Base-by-base conservation (phyloP, 306 rosid species). In the Pachyrhizus erosus region DNA sequence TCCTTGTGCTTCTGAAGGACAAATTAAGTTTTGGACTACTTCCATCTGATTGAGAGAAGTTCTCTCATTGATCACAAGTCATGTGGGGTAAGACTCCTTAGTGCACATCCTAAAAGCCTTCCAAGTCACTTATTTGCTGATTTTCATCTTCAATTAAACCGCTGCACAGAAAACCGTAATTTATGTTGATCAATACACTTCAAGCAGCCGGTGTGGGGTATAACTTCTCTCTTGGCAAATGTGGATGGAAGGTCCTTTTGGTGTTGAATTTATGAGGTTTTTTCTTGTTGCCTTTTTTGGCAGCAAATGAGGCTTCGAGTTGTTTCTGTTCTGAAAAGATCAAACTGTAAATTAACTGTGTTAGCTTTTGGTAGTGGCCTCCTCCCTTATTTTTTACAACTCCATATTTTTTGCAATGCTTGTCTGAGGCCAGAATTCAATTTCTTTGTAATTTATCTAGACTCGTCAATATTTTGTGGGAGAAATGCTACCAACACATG, bases 321-420 rank as follows among this genome's bases (percentile, higher is more conserved):
- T 80, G 83, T 69, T 70, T 70, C 42, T 46, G 21, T 58, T 70
- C 49, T 55, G 49, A 31, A 57, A 54, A 67, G 61, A 58, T 70
- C 52, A 71, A 70, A 18, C 24, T 80, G 84, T 81, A 72, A 46
- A 81, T 72, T 71, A 31, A 54, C 37, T 54, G 37, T 70, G 42
- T 54, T 55, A 75, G 79, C 23, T 14, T 21, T 55, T 11, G 40
- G 42, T 75, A 15, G 70, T 60, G 54, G 1, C 39, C 24, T 39
- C 80, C 62, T 29, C 21, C 2, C 14, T 20, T 2, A 2, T 42
- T 42, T 42, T 34, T 3, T 3, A 42, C 48, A 9, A 42, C 9
- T 37, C 42, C 42, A 37, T 37, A 37, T 75, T 27, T 18, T 48
- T 55, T 48, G 0, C 45, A 15, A 46, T 26, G 39, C 37, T 57